Evolutionary conservation across 164 flowering plant species (phyloP), one percentile per base, ranked within the genome.

Genomic region (Piper longum): DNA sequence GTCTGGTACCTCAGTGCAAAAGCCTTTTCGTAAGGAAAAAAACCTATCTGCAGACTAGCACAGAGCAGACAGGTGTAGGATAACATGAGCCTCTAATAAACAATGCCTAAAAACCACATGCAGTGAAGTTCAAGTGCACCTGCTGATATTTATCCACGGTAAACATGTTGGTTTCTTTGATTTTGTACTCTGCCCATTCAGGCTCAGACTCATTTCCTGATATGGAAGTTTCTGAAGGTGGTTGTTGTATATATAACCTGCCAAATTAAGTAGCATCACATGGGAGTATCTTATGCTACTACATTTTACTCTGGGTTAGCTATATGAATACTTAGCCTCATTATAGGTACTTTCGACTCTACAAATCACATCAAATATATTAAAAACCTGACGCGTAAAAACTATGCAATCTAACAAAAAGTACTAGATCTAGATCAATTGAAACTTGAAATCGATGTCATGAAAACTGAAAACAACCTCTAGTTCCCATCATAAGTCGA

Each of bases 131-230:
- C 44, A 54, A 61, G 70, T 64, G 78, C 78, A 92, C 98, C 90
- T 92, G 96, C 69, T 89, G 98, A 76, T 89, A 89, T 77, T 88
- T 89, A 76, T 92, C 98, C 57, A 77, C 91, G 42, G 98, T 92
- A 71, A 92, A 92, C 95, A 92, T 81, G 70, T 89, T 89, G 71
- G 83, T 79, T 78, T 92, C 98, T 75, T 92, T 92, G 41, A 92
- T 88, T 73, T 86, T 89, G 82, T 92, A 92, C 67, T 92, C 98
- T 16, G 81, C 86, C 98, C 98, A 93, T 63, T 90, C 98, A 5
- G 75, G 71, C 64, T 85, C 84, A 43, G 75, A 62, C 41, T 75
- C 86, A 62, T 72, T 19, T 39, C 79, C 88, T 60, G 86, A 70
- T 57, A 75, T 57, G 18, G 82, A 82, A 64, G 87, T 79, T 72